Base-by-base conservation (phyloP, 371 early-diverging fungal genomes). In the Rhizopus arrhizus region DNA sequence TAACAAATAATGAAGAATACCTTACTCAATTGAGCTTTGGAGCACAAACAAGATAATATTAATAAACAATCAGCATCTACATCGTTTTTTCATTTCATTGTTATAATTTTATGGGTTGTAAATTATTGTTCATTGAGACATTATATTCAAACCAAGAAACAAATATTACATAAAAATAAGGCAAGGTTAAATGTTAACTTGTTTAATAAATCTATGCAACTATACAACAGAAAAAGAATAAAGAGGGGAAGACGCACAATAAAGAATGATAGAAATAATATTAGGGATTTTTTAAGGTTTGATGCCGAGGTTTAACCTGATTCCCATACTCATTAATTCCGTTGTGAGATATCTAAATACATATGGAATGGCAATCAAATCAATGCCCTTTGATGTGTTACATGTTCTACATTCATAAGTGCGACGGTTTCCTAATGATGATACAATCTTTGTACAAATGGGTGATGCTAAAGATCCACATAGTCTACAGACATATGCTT, bases 271-370 rank as follows among this genome's bases (percentile, higher is more conserved):
- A 22, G 22, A 22, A 22, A 22, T 22, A 22, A 22, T 22, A 22
- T 22, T 22, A 22, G 22, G 22, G 2, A 22, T 22, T 22, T 22
- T 72, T 69, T 78, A 84, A 61, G 87, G 85, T 58, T 83, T 75
- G 12, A 84, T 81, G 58, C 85, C 84, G 54, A 89, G 64, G 13
- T 81, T 84, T 38, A 89, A 74, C 72, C 81, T 83, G 59, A 89
- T 84, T 59, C 85, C 85, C 99, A 99, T 98, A 64, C 95, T 89
- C 79, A 95, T 90, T 56, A 99, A 84, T 80, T 99, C 99, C 16
- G 95, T 91, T 32, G 95, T 91, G 63, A 99, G 85, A 78, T 99
- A 99, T 78, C 97, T 87, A 74, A 99, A 99, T 41, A 99, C 99
- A 74, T 92, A 99, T 22, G 99, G 99, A 61, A 99, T 78, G 9